A percentile compares a stretch with the other conserved stretches of the same genome.
These are phyloP conservation scores for Hericium erinaceus DNA, from an alignment of 768 basidiomycete genomes.

Conservation along the genomic window DNA sequence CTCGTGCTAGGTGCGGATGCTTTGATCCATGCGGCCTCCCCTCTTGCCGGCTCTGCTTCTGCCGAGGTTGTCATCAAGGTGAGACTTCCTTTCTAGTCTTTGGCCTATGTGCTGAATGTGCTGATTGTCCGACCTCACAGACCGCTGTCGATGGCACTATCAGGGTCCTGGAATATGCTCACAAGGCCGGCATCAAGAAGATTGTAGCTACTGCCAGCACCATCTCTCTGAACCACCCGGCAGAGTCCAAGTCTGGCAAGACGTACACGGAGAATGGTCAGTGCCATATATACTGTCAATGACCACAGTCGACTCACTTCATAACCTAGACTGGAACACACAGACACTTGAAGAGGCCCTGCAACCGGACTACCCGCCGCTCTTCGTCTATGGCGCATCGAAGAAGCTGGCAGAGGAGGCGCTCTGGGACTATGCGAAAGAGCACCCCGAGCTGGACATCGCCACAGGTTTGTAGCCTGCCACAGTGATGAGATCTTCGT, in stretches of 20 bases:
- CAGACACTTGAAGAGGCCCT: constrained; percentile 24
- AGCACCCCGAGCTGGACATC: constrained; percentile 19
- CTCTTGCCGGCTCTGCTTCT: background rate
- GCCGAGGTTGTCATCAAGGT: constrained; percentile 1
- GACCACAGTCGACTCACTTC: background rate
- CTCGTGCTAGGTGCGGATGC: constrained; percentile 5
- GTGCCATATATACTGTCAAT: background rate
- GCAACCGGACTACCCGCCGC: constrained; percentile 7
- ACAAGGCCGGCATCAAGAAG: constrained; percentile 1
- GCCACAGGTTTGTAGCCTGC: constrained; percentile 7
- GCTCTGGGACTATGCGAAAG: constrained; percentile 17
- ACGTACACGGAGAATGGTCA: constrained; percentile 1
- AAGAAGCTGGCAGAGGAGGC: constrained; percentile 24
- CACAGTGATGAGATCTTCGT: background rate
- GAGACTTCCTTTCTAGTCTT: no score
- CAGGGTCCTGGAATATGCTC: constrained; percentile 6
- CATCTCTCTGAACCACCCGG: background rate
- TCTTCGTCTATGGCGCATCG: constrained; percentile 27
- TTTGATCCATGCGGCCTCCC: constrained; percentile 11
- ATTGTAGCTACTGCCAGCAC: constrained; percentile 8
- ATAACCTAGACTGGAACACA: constrained; percentile 24
- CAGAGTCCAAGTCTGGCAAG: background rate
- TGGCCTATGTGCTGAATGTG: background rate
- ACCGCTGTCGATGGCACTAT: constrained; percentile 7
- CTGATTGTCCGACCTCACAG: background rate